Evolutionary conservation across 805 yeast genomes (phyloP).

Genomic region (Lachancea thermotolerans): DNA sequence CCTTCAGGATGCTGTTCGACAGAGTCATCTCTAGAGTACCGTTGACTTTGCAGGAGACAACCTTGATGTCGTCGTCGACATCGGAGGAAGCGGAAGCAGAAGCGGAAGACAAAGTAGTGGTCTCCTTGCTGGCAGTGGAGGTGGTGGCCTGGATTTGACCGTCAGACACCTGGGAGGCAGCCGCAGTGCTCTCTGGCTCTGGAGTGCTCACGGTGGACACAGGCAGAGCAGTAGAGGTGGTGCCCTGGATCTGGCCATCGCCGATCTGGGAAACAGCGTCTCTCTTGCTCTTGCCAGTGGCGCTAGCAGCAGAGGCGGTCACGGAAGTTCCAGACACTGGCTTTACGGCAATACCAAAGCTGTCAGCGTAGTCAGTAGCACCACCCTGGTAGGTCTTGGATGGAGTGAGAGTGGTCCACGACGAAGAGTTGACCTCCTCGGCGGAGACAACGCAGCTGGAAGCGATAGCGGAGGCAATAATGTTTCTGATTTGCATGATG

Average conservation of each 20-base stretch:
- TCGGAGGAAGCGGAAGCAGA: constrained; percentile 20
- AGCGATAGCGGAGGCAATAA: constrained; percentile 15
- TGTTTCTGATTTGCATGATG: constrained; percentile 23
- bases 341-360: constrained; percentile 65
- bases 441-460: constrained; percentile 15
- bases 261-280: constrained; percentile 48
- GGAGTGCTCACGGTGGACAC: constrained; percentile 33
- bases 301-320: constrained; percentile 29
- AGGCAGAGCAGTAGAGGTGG: constrained; percentile 36
- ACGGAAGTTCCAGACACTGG: constrained; percentile 39
- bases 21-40: constrained; percentile 47
- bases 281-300: constrained; percentile 36
- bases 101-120: constrained; percentile 22
- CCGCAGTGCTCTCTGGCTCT: constrained; percentile 27
- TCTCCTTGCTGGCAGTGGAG: constrained; percentile 20
- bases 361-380: constrained; percentile 45
- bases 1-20: constrained; percentile 44
- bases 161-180: constrained; percentile 38
- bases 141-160: constrained; percentile 39
- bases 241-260: constrained; percentile 56
- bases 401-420: constrained; percentile 73
- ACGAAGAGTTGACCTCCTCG: constrained; percentile 15
- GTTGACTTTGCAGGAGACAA: constrained; percentile 24
- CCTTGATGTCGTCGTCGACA: constrained; percentile 11
- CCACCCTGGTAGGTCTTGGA: constrained; percentile 47